These are phyloP conservation scores for Buxus sempervirens DNA, from an alignment of 164 flowering plant species.

Conservation along the genomic window DNA sequence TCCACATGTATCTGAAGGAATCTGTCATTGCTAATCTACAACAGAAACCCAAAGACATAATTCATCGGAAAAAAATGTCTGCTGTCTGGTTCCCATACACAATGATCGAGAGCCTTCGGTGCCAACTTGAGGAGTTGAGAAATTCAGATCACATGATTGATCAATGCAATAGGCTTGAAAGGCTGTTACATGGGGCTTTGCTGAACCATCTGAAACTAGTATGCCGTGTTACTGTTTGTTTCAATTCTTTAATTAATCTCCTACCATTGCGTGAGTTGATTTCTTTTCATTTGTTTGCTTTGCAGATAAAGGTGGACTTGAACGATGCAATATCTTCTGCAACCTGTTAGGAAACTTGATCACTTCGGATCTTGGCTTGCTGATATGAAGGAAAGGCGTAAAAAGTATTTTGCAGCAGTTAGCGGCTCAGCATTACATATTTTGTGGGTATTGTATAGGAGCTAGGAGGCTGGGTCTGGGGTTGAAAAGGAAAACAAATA, in stretches of 20 bases:
- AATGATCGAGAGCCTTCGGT: conserved; percentile 67
- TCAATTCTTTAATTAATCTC: neutral
- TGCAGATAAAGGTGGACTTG: conserved; percentile 67
- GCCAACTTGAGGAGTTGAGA: conserved; percentile 58
- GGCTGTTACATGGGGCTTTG: conserved; percentile 56
- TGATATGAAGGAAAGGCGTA: too few relatives aligned
- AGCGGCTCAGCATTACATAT: too few relatives aligned
- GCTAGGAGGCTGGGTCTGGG: too few relatives aligned
- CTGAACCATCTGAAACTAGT: conserved; percentile 70
- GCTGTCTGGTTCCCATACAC: conserved; percentile 92
- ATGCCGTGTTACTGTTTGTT: conserved; percentile 6
- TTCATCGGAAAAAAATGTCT: conserved; percentile 69
- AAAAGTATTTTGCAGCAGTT: too few relatives aligned
- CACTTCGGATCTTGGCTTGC: too few relatives aligned
- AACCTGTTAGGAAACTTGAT: neutral
- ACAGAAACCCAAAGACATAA: conserved; percentile 72
- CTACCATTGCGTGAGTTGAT: neutral
- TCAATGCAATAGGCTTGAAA: conserved; percentile 69
- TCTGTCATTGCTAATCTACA: conserved; percentile 7
- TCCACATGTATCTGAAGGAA: conserved; percentile 4
- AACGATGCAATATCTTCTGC: conserved; percentile 52
- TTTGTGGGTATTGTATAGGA: too few relatives aligned
- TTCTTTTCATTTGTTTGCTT: conserved; percentile 4
- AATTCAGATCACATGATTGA: conserved; percentile 63
- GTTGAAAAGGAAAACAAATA: too few relatives aligned